Evolutionary conservation across 495 filamentous ascomycete genomes (phyloP).

Genomic region (Talaromyces stipitatus): DNA sequence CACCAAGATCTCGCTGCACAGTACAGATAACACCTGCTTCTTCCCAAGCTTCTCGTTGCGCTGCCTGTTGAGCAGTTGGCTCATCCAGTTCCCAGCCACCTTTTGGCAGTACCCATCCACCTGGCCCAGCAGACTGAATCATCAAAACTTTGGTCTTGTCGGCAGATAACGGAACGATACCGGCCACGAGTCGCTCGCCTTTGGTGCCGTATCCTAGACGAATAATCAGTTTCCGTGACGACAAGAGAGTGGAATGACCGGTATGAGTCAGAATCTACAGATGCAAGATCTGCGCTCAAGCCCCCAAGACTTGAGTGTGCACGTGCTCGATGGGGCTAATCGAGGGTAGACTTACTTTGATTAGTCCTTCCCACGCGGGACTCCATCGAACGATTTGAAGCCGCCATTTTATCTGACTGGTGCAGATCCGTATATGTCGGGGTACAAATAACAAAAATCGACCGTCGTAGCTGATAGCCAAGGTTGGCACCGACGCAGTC

Average conservation of each 20-base stretch:
- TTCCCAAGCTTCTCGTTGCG: slow-evolving; percentile 89
- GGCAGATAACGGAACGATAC: slow-evolving; percentile 74
- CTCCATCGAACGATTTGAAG: slow-evolving; percentile 56
- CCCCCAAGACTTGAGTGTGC: slow-evolving; percentile 1
- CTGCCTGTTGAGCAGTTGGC: slow-evolving; percentile 56
- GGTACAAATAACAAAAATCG: neutral
- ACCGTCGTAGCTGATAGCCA: neutral
- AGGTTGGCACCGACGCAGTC: neutral
- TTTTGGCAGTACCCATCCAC: slow-evolving; percentile 93
- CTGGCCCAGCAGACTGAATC: slow-evolving; percentile 83
- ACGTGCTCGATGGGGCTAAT: slow-evolving; percentile 10
- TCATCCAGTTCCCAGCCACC: slow-evolving; percentile 97
- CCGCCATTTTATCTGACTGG: neutral
- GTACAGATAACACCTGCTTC: slow-evolving; percentile 86
- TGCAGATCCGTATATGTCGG: neutral
- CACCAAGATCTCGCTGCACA: slow-evolving; percentile 74
- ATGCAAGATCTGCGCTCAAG: neutral
- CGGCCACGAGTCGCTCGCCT: slow-evolving; percentile 92
- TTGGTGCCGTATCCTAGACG: slow-evolving; percentile 74
- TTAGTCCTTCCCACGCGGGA: slow-evolving; percentile 67
- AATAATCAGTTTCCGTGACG: neutral
- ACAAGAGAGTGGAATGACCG: slow-evolving; percentile 1
- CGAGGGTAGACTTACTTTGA: slow-evolving; percentile 58
- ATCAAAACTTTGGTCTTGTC: slow-evolving; percentile 79
- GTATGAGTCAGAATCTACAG: too few relatives aligned